A percentile compares a stretch with the other conserved stretches of the same genome.
Evolutionary conservation across 2,329 filamentous ascomycete genomes (phyloP).

Genomic region (Stagonosporopsis cucurbitacearum): DNA sequence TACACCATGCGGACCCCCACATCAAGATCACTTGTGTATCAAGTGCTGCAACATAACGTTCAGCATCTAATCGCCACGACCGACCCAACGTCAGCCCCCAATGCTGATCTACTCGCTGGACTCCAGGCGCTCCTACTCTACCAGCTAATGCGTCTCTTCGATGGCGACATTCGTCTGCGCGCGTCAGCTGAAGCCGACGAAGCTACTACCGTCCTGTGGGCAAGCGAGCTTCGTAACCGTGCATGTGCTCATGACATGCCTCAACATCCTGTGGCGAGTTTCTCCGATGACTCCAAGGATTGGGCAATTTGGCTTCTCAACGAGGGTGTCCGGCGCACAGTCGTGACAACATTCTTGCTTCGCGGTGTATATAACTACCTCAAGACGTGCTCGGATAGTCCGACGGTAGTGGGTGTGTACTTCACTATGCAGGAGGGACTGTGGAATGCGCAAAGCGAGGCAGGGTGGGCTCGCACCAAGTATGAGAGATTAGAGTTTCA

Average conservation of each 20-base stretch:
- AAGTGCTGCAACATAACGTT: neutral
- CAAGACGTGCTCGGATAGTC: conserved; percentile 14
- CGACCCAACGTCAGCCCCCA: neutral
- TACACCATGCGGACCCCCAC: neutral
- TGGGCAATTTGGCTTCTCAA: conserved; percentile 31
- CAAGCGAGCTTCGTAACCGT: neutral
- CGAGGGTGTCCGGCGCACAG: conserved; percentile 42
- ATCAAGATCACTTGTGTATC: neutral
- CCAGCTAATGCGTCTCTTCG: conserved; percentile 1
- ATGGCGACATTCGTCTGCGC: neutral
- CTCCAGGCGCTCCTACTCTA: neutral
- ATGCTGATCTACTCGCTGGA: neutral
- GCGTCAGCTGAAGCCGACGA: neutral
- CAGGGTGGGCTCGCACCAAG: neutral
- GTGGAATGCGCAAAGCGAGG: conserved; percentile 3
- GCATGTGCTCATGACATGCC: neutral
- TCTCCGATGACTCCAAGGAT: neutral
- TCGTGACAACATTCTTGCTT: conserved; percentile 39
- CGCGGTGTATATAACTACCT: conserved; percentile 39
- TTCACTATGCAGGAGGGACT: conserved; percentile 19
- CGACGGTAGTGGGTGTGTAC: conserved; percentile 2
- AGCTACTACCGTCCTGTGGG: neutral
- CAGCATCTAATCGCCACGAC: neutral
- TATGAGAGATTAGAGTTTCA: neutral
- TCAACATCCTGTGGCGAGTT: neutral